A percentile compares a stretch with the other conserved stretches of the same genome.
Conservation (phyloP, 2,329 filamentous ascomycete genomes). For the Talaromyces islandicus region DNA sequence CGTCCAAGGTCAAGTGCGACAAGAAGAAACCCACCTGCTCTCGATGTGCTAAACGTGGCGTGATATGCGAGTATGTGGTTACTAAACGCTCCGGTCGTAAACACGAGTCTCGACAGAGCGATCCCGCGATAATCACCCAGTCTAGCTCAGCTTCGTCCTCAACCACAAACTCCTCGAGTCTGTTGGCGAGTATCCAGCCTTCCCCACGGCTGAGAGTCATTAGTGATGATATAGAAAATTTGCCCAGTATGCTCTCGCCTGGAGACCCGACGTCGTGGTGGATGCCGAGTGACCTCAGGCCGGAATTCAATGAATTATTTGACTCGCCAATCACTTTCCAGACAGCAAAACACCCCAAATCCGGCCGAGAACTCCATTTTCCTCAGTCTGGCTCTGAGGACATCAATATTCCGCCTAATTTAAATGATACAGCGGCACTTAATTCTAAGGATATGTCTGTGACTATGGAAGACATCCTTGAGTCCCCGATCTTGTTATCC, state of each 20-base stretch:
- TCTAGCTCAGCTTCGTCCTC: background rate
- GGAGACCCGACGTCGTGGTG: background rate
- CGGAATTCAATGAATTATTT: conserved; percentile 14
- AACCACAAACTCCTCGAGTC: background rate
- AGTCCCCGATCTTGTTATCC: background rate
- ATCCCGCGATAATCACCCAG: background rate
- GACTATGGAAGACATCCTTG: background rate
- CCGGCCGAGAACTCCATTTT: background rate
- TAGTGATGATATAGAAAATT: background rate
- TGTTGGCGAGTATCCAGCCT: background rate
- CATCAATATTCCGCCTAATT: background rate
- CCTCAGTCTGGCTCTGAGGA: background rate
- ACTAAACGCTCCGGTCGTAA: conserved; percentile 2
- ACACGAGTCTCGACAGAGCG: background rate
- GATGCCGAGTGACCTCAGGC: background rate
- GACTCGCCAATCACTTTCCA: conserved; percentile 10
- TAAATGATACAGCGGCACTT: background rate
- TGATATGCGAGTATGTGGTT: conserved; percentile 1
- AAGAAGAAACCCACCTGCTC: conserved; percentile 7
- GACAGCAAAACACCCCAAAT: background rate
- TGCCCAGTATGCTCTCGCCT: background rate
- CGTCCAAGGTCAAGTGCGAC: conserved; percentile 6
- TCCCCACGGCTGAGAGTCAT: background rate
- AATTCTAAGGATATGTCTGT: background rate
- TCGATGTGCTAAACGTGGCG: conserved; percentile 2